Evolutionary conservation across 192 early-diverging fungal species (phyloP), one percentile per base, ranked within the genome.

Genomic region (Dispira simplex): DNA sequence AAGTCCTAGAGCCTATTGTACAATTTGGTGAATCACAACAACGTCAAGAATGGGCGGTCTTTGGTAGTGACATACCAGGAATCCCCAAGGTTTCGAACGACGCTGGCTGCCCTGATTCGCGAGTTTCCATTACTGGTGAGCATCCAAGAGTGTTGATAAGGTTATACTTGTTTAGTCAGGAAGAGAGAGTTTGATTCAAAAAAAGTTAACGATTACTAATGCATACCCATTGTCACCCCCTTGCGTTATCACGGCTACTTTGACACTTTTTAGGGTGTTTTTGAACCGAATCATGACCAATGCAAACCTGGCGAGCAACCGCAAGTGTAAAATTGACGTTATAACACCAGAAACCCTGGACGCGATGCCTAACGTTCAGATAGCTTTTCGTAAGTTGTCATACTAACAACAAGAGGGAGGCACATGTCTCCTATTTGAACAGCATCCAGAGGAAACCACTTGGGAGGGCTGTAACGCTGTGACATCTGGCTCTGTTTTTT

Each of bases 251-350:
- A 16, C 48, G 21, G 18, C 21, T 20, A 16, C 4, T 16, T 23
- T 51, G 48, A 23, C 1, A 3, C 21, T 51, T 20, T 51, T 14
- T 44, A 60, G 58, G 58, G 32, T 60, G 13, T 60, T 60, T 27
- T 44, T 60, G 13, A 60, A 60, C 32, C 58, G 58, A 3, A 43
- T 60, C 21, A 28, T 60, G 26, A 60, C 58, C 14, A 60, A 44
- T 16, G 39, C 32, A 18, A 60, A 60, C 39, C 1, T 60, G 9
- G 58, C 58, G 14, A 60, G 32, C 26, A 60, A 60, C 32, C 58
- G 28, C 32, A 44, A 60, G 26, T 60, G 58, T 27, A 60, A 60
- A 44, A 28, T 60, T 18, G 39, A 11, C 21, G 32, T 44, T 18
- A 21, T 26, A 44, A 60, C 39, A 10, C 26, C 32, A 8, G 58